Evolutionary conservation across 352 stramenopile species (phyloP), one percentile per base, ranked within the genome.

Genomic region (Saprolegnia parasitica): DNA sequence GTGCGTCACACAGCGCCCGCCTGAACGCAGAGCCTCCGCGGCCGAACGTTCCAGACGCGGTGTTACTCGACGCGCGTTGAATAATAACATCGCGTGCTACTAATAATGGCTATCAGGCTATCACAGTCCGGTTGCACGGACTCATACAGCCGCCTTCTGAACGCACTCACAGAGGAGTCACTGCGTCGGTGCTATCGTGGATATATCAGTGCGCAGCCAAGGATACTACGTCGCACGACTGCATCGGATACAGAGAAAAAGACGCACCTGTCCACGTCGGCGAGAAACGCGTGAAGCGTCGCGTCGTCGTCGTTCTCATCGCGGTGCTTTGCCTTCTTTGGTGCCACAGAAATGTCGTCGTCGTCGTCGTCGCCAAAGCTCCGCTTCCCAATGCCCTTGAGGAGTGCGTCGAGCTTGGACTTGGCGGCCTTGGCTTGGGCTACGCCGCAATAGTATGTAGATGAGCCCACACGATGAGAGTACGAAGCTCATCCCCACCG

Each of bases 401-500:
- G 56, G 56, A 89, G 83, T 1, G 60, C 75, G 45, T 89, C 81
- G 16, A 89, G 73, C 60, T 78, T 85, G 1, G 81, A 83, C 73
- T 84, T 89, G n/a, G 80, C 77, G 20, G 81, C 74, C 42, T 86
- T 57, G 15, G 81, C 80, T 79, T 88, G 68, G 20, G 74, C 80
- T 87, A 56, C 45, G 29, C 9, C 29, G 35, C 39, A 1, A 65
- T n/a, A 10, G 42, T 35, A 15, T 40, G 15, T 21, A 16, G 23
- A 1, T 23, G 16, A 47, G 11, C 11, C 21, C 47, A 39, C 49
- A 16, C 20, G 6, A 55, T 26, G 5, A 73, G 21, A 20, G 4
- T 71, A 5, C 29, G 5, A 35, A 6, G 29, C 5, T 35, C 29
- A 35, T 35, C 2, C 29, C 2, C 29, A 93, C 84, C 70, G 26